Percentiles rank a stretch among this genome's conserved stretches.
These are phyloP conservation scores for Nidularia pulvinata DNA, from an alignment of 768 basidiomycete species.

Conservation along the genomic window DNA sequence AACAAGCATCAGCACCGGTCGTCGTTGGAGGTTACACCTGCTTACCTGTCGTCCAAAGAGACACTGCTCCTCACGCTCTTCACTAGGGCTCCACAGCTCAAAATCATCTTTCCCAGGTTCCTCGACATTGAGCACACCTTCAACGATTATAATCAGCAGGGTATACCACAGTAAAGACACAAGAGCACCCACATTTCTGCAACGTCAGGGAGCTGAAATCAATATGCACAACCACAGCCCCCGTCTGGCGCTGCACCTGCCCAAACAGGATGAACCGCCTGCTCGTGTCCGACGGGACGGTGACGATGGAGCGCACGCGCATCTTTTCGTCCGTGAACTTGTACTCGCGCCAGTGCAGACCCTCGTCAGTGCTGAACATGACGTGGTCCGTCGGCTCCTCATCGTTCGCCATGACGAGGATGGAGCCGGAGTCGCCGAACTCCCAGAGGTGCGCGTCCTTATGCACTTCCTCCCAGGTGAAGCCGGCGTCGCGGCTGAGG, in stretches of 20 bases:
- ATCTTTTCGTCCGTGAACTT: conserved; percentile 75
- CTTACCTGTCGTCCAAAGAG: conserved; percentile 89
- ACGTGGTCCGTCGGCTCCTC: conserved; percentile 91
- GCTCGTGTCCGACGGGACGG: conserved; percentile 89
- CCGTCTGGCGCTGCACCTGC: conserved; percentile 39
- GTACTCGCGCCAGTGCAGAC: conserved; percentile 86
- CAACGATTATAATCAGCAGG: neutral
- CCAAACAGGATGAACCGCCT: conserved; percentile 90
- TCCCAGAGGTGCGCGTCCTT: conserved; percentile 99
- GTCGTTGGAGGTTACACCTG: neutral
- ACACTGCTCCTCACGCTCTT: conserved; percentile 85
- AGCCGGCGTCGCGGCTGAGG: conserved; percentile 94
- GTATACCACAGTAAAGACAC: neutral
- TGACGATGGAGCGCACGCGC: conserved; percentile 76
- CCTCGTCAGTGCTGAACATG: conserved; percentile 90
- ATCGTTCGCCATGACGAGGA: conserved; percentile 94
- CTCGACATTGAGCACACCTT: conserved; percentile 69
- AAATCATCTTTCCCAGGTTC: conserved; percentile 90
- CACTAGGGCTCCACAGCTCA: conserved; percentile 95
- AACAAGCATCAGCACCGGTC: neutral
- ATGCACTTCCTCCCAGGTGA: conserved; percentile 98
- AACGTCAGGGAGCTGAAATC: conserved; percentile 84
- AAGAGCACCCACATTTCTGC: conserved; percentile 62
- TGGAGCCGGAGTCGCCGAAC: conserved; percentile 95
- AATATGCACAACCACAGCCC: conserved; percentile 75